These are phyloP conservation scores for Leucaena leucocephala DNA, from an alignment of 306 rosid genomes.

Conservation along the genomic window DNA sequence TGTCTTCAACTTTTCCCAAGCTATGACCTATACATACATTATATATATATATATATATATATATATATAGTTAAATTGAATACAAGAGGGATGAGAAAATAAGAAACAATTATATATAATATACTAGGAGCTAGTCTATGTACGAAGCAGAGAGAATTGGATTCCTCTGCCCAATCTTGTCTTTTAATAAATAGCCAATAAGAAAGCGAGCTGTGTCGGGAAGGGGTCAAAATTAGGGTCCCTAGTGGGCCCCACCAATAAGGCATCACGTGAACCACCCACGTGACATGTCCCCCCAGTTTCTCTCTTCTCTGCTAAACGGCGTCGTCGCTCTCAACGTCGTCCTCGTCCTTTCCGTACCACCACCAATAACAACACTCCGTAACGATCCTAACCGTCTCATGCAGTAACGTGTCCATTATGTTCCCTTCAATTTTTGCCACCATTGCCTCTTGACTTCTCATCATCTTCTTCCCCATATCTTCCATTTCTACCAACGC, in stretches of 20 bases:
- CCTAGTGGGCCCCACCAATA: constrained; percentile 26
- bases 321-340: constrained; percentile 41
- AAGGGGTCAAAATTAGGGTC: background rate
- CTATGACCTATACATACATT: background rate
- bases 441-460: constrained; percentile 43
- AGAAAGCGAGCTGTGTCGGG: constrained; percentile 44
- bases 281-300: constrained; percentile 40
- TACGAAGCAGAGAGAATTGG: constrained; percentile 23
- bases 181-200: constrained; percentile 51
- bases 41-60: too few relatives aligned
- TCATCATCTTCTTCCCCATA: constrained; percentile 33
- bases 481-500: constrained; percentile 60
- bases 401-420: constrained; percentile 69
- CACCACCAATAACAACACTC: background rate
- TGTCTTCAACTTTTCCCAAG: background rate
- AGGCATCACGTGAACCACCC: constrained; percentile 56
- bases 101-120: background rate
- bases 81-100: too few relatives aligned
- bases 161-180: constrained; percentile 60
- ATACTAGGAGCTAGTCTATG: background rate
- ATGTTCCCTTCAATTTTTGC: constrained; percentile 68
- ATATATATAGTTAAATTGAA: background rate
- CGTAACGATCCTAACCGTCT: constrained; percentile 43
- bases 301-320: constrained; percentile 1
- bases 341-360: background rate